These are phyloP conservation scores for Solanum rostratum DNA, from an alignment of 257 asterid species.

Conservation along the genomic window DNA sequence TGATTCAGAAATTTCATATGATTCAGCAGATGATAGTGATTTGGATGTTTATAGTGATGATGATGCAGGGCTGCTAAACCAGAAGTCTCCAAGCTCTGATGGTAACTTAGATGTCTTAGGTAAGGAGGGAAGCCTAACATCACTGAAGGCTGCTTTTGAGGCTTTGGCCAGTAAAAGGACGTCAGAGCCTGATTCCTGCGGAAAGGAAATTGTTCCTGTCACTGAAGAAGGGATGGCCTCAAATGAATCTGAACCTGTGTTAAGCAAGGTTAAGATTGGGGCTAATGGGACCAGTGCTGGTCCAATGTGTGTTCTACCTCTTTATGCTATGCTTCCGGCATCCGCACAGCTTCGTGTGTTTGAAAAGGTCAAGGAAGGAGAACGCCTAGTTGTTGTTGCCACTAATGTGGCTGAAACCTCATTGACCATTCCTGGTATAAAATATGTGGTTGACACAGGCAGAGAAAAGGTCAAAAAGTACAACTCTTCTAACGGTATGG, in stretches of 20 bases:
- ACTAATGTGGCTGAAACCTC: constrained; percentile 98
- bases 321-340: constrained; percentile 98
- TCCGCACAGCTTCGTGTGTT: constrained; percentile 86
- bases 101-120: constrained; percentile 28
- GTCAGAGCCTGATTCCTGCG: constrained; percentile 9
- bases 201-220: constrained; percentile 9
- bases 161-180: constrained; percentile 42
- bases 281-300: constrained; percentile 26
- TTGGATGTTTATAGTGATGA: constrained; percentile 42
- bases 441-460: constrained; percentile 92
- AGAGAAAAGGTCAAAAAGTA: constrained; percentile 79
- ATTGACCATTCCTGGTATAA: constrained; percentile 91
- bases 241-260: constrained; percentile 9
- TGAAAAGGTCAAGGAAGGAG: constrained; percentile 62
- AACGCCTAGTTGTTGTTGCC: constrained; percentile 81
- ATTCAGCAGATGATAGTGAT: constrained; percentile 75
- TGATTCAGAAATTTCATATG: constrained; percentile 49
- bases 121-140: constrained; percentile 34
- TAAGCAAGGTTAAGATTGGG: constrained; percentile 9
- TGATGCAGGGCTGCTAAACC: constrained; percentile 27
- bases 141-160: constrained; percentile 73
- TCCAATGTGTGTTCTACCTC: constrained; percentile 60
- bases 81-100: constrained; percentile 16
- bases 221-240: constrained; percentile 14
- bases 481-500: constrained; percentile 76